phyloP scores from a whole-genome alignment of 1,284 basidiomycete species.

The Bjerkandera adusta region DNA sequence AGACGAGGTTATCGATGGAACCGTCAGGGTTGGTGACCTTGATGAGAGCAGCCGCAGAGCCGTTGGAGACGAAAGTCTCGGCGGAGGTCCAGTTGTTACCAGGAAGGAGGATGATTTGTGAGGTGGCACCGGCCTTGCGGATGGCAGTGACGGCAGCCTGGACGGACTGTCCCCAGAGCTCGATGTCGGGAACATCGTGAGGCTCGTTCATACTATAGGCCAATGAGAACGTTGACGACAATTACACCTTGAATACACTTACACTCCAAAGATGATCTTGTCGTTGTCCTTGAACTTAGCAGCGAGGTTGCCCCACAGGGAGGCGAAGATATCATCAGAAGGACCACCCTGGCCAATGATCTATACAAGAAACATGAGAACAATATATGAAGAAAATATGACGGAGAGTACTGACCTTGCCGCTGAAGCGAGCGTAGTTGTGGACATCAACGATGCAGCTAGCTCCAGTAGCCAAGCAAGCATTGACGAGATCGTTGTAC shows the following conservation, averaged over 20 bases:
- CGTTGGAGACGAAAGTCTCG: slow-evolving; percentile 48
- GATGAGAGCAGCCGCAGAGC: slow-evolving; percentile 48
- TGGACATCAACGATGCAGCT: slow-evolving; percentile 55
- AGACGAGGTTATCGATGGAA: slow-evolving; percentile 45
- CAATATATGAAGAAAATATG: not conserved
- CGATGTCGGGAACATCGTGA: slow-evolving; percentile 46
- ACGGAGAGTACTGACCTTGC: slow-evolving; percentile 31
- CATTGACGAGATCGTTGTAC: slow-evolving; percentile 52
- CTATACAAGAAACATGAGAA: slow-evolving; percentile 28
- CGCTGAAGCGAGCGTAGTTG: slow-evolving; percentile 54
- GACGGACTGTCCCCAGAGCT: slow-evolving; percentile 42
- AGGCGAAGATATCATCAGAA: slow-evolving; percentile 51
- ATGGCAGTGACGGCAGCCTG: slow-evolving; percentile 57
- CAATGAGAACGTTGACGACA: slow-evolving; percentile 12
- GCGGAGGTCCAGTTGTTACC: slow-evolving; percentile 53
- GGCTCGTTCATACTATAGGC: slow-evolving; percentile 52
- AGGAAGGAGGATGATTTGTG: slow-evolving; percentile 51
- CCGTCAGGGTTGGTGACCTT: slow-evolving; percentile 54
- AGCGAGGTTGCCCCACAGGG: slow-evolving; percentile 52
- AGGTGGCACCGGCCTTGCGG: slow-evolving; percentile 47
- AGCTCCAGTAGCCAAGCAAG: slow-evolving; percentile 38
- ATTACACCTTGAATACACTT: slow-evolving; percentile 16
- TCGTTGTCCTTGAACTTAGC: slow-evolving; percentile 44
- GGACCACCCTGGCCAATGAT: slow-evolving; percentile 63
- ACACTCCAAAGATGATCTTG: slow-evolving; percentile 56